Evolutionary conservation across 2,329 filamentous ascomycete genomes (phyloP).

Genomic region (Colletotrichum theobromicola): DNA sequence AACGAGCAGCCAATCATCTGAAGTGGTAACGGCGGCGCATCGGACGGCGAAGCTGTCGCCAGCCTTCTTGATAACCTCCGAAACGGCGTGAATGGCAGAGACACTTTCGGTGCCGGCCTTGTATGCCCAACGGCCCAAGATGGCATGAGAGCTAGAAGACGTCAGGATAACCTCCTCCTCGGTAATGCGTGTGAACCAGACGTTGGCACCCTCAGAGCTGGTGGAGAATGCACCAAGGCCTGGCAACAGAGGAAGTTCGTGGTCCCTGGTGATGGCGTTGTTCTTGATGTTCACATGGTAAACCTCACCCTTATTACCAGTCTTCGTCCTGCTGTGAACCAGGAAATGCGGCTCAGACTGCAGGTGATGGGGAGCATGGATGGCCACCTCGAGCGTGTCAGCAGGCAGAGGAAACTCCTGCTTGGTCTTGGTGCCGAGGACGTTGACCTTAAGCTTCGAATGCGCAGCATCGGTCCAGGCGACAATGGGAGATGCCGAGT

Average conservation of each 20-base stretch:
- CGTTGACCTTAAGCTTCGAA: slow-evolving; percentile 72
- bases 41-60: slow-evolving; percentile 76
- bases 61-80: slow-evolving; percentile 80
- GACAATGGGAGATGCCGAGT: slow-evolving; percentile 75
- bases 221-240: slow-evolving; percentile 79
- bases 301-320: slow-evolving; percentile 81
- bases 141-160: slow-evolving; percentile 77
- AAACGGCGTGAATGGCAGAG: slow-evolving; percentile 69
- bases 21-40: slow-evolving; percentile 71
- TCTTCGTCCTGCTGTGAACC: slow-evolving; percentile 76
- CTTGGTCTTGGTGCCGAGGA: slow-evolving; percentile 65
- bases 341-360: slow-evolving; percentile 83
- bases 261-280: slow-evolving; percentile 74
- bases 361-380: slow-evolving; percentile 76
- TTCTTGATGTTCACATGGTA: slow-evolving; percentile 81
- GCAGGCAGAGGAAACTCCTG: slow-evolving; percentile 58
- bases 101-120: slow-evolving; percentile 47
- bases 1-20: slow-evolving; percentile 80
- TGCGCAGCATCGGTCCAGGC: slow-evolving; percentile 73
- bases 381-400: slow-evolving; percentile 56
- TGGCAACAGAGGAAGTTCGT: slow-evolving; percentile 74
- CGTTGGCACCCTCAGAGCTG: slow-evolving; percentile 78
- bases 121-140: slow-evolving; percentile 76
- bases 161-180: slow-evolving; percentile 75
- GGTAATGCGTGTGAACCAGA: slow-evolving; percentile 88